These are phyloP conservation scores for Lanmaoa pseudosensibilis DNA, from an alignment of 768 basidiomycete species.

Conservation along the genomic window DNA sequence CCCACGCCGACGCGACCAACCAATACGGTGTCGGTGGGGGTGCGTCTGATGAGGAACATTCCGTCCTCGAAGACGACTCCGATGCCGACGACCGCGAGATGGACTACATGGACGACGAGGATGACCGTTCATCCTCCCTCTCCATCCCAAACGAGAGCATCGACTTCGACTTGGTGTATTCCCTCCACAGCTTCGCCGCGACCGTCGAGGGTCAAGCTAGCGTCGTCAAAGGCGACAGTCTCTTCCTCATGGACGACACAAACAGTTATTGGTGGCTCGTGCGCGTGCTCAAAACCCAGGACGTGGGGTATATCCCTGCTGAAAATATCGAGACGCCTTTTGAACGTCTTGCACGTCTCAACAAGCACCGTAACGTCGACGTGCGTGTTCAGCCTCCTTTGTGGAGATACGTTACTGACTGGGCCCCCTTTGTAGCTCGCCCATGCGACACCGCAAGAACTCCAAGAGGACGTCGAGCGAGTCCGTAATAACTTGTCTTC, in stretches of 20 bases:
- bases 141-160: conserved; percentile 91
- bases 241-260: conserved; percentile 95
- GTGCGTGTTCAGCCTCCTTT: conserved; percentile 46
- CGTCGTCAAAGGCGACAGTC: conserved; percentile 96
- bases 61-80: conserved; percentile 83
- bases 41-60: conserved; percentile 75
- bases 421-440: conserved; percentile 25
- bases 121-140: conserved; percentile 77
- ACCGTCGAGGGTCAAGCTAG: conserved; percentile 99
- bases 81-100: conserved; percentile 67
- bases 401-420: background rate
- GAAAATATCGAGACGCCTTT: conserved; percentile 99
- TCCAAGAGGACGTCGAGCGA: conserved; percentile 56
- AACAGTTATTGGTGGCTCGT: conserved; percentile 99
- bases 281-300: conserved; percentile 95
- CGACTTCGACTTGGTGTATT: conserved; percentile 90
- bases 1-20: conserved; percentile 48
- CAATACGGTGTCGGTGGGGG: conserved; percentile 30
- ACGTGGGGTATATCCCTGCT: conserved; percentile 98
- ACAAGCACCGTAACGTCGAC: conserved; percentile 97
- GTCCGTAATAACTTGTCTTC: conserved; percentile 52
- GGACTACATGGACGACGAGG: conserved; percentile 71
- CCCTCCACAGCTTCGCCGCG: conserved; percentile 94
- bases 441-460: conserved; percentile 47
- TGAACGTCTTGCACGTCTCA: conserved; percentile 90